Evolutionary conservation across 768 basidiomycete species (phyloP).

Genomic region (Leccinum boreale): DNA sequence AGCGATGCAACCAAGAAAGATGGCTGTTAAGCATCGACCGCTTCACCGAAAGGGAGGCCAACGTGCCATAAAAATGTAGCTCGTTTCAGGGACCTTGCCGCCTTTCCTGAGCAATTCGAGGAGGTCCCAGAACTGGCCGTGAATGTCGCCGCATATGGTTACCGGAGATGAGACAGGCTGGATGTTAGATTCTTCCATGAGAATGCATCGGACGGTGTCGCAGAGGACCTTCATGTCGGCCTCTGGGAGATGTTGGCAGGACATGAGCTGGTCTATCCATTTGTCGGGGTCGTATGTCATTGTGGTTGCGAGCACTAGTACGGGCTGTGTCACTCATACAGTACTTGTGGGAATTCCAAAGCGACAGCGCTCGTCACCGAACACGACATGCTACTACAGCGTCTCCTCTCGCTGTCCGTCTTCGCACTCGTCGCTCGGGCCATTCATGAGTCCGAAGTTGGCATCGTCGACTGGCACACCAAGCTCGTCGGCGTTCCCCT

Average conservation of each 20-base stretch:
- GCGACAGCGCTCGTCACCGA: not conserved
- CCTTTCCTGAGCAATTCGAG: constrained; percentile 86
- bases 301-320: not conserved
- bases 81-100: constrained; percentile 80
- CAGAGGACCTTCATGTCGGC: constrained; percentile 91
- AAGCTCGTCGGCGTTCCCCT: constrained; percentile 71
- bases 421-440: constrained; percentile 37
- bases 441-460: constrained; percentile 71
- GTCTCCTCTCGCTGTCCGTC: constrained; percentile 15
- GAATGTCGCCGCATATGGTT: constrained; percentile 94
- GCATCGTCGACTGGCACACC: constrained; percentile 87
- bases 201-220: constrained; percentile 80
- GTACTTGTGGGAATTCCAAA: constrained; percentile 15
- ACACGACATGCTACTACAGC: constrained; percentile 9
- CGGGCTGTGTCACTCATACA: not conserved
- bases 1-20: not conserved
- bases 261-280: constrained; percentile 87
- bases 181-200: constrained; percentile 97
- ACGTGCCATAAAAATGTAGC: constrained; percentile 96
- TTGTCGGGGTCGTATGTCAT: constrained; percentile 56
- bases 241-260: constrained; percentile 87
- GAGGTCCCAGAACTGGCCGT: constrained; percentile 97
- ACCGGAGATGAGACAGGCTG: constrained; percentile 95
- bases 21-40: constrained; percentile 25
- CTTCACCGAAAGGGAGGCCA: constrained; percentile 36